Evolutionary conservation across 163 green algal species (phyloP).

Genomic region (Volvox carteri): DNA sequence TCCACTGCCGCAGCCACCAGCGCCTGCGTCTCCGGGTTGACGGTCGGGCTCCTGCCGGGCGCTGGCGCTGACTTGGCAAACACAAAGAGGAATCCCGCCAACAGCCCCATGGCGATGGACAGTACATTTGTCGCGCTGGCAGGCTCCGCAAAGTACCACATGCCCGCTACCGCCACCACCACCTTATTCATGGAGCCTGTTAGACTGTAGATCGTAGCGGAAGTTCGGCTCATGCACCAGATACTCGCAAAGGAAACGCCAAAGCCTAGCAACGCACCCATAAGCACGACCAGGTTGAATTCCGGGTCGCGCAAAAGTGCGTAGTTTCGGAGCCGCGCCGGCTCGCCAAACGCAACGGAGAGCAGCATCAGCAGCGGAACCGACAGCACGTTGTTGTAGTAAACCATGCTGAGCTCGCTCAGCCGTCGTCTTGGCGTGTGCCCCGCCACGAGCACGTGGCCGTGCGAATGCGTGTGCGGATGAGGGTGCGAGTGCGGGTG

Average conservation of each 20-base stretch:
- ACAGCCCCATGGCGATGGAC: slow-evolving; percentile 78
- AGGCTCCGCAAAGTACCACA: slow-evolving; percentile 62
- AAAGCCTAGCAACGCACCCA: slow-evolving; percentile 82
- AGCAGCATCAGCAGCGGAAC: slow-evolving; percentile 83
- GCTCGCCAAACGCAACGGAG: slow-evolving; percentile 76
- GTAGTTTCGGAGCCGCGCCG: slow-evolving; percentile 55
- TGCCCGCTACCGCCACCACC: slow-evolving; percentile 79
- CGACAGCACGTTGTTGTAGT: slow-evolving; percentile 96
- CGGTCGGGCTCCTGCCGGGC: background rate
- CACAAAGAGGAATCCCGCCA: slow-evolving; percentile 84
- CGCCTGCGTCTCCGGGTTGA: background rate
- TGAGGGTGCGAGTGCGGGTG: too few species aligned
- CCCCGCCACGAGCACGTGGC: background rate
- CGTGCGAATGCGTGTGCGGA: too few species aligned
- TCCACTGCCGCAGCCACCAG: background rate
- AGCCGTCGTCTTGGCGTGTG: background rate
- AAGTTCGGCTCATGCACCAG: slow-evolving; percentile 89
- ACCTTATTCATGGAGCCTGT: slow-evolving; percentile 90
- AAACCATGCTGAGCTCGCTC: slow-evolving; percentile 59
- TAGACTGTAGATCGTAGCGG: slow-evolving; percentile 83
- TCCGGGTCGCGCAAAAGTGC: background rate
- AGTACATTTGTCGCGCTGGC: slow-evolving; percentile 75
- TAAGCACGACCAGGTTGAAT: slow-evolving; percentile 69
- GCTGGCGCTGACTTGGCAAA: slow-evolving; percentile 73
- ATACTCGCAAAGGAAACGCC: slow-evolving; percentile 86